Base-by-base conservation (phyloP, 1,284 basidiomycete genomes). In the Sporisorium iseilematis-ciliati region DNA sequence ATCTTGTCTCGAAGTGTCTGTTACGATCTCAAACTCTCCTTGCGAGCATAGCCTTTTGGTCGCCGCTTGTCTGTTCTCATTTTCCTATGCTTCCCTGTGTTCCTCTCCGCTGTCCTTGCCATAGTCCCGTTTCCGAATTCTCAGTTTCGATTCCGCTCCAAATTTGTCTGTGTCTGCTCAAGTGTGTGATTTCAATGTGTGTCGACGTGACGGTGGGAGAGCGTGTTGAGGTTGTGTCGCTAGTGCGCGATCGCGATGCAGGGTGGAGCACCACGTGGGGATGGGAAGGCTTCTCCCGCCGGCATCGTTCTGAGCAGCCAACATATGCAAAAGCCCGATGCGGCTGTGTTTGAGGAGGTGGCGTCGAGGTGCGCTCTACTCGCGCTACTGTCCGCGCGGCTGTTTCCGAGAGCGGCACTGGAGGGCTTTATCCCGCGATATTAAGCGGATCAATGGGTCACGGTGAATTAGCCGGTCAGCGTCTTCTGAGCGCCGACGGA, bases 361-460 rank as follows among this genome's bases (percentile, higher is more conserved):
- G 14, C 12, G 16, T n/a, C n/a, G n/a, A 26, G 18, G 8, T 16
- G 26, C 46, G 21, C 7, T 26, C 18, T 14, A 26, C 35, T 26
- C 7, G 46, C 5, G 46, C 16, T 29, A 18, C 18, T 14, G 25
- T 10, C 6, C 46, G 23, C 23, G 5, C 46, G 26, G 25, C 31
- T 29, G n/a, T 31, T 20, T 31, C 31, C 25, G 48, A 26, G 16
- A 18, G 46, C 46, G 46, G 29, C 31, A 29, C 31, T 31, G 3
- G 5, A 49, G 48, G 46, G 48, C 26, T 49, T 49, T 49, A 49
- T n/a, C 20, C n/a, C n/a, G n/a, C n/a, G n/a, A 29, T 29, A 29
- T 25, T 3, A 18, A 29, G 46, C 46, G 46, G 26, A 48, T 18
- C 26, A 48, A 18, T 5, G 8, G 29, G 46, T 16, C n/a, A 29